Base-by-base conservation (phyloP, 2,329 filamentous ascomycete species). In the Monilinia aucupariae region DNA sequence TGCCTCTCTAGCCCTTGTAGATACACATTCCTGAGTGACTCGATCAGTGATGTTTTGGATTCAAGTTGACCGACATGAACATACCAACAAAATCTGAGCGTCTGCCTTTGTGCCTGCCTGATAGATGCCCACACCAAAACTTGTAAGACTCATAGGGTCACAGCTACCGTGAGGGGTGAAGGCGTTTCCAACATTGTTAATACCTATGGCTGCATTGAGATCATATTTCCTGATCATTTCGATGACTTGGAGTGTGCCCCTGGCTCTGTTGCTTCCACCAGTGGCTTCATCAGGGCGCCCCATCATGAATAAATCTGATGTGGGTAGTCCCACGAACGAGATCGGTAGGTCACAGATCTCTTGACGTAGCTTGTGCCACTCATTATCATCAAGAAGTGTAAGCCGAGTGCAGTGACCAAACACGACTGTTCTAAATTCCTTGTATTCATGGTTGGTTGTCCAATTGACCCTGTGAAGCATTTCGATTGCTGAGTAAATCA, bases 181-280 rank as follows among this genome's bases (percentile, higher is more conserved):
- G 0, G 87, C 86, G 71, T 91, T 91, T 22, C 87, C 87, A 17
- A 91, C 82, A 69, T 91, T 91, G 70, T 90, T 90, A 45, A 89
- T 79, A 2, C 85, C 82, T 6, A 90, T 79, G 17, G 84, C 84
- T 25, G 80, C 85, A 64, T 85, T 79, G 4, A 90, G 71, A 0
- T 78, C 78, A 64, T 85, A 79, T 27, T 82, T 76, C 47, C 79
- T 77, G 64, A 90, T 86, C 75, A 90, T 77, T 4, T 82, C 76
- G 0, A 82, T 79, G 1, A 90, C 76, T 50, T 84, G 80, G 20
- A 90, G 75, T 0, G 87, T 90, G 1, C 85, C 86, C 64, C 87
- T 78, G 1, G 78, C 76, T 8, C 76, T 70, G 27, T 73, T 65
- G 6, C 72, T 72, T 7, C 71, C 70, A 9, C 68, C 69, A 12